These are phyloP conservation scores for Boletus vinaceobasis DNA, from an alignment of 768 basidiomycete species.

Conservation along the genomic window DNA sequence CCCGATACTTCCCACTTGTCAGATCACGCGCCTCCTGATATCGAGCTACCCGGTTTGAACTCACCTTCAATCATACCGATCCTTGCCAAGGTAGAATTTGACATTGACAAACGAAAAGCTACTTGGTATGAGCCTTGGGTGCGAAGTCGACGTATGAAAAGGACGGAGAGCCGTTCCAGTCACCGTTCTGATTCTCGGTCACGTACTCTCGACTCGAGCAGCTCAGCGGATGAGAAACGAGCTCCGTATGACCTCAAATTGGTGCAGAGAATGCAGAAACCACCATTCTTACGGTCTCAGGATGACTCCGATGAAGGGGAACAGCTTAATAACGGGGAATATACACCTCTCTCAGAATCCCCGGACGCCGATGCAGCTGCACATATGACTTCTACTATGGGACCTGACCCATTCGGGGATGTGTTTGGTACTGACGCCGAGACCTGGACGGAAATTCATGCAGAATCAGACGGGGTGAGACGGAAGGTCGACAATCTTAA, in stretches of 20 bases:
- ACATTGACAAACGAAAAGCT: conserved; percentile 78
- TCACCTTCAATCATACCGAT: conserved; percentile 72
- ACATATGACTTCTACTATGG: conserved; percentile 33
- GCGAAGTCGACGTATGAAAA: conserved; percentile 58
- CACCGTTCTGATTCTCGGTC: conserved; percentile 24
- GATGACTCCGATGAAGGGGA: conserved; percentile 27
- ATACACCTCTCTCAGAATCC: conserved; percentile 30
- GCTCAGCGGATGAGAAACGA: conserved; percentile 27
- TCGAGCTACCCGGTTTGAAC: conserved; percentile 64
- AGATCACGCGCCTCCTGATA: conserved; percentile 41
- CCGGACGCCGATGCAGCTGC: conserved; percentile 34
- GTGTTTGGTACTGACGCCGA: conserved; percentile 67
- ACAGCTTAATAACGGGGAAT: conserved; percentile 24
- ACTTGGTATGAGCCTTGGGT: conserved; percentile 87
- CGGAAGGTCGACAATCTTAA: conserved; percentile 36
- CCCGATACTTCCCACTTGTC: conserved; percentile 49
- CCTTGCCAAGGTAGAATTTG: conserved; percentile 93
- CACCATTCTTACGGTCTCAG: conserved; percentile 29
- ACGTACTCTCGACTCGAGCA: conserved; percentile 20
- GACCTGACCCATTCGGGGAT: conserved; percentile 53
- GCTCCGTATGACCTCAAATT: conserved; percentile 50
- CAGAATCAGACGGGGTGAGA: conserved; percentile 30
- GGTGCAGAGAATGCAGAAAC: conserved; percentile 46
- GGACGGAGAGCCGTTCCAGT: conserved; percentile 43
- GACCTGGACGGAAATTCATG: conserved; percentile 55